Evolutionary conservation across 2,329 filamentous ascomycete genomes (phyloP).

Genomic region (Paraphoma sp.): DNA sequence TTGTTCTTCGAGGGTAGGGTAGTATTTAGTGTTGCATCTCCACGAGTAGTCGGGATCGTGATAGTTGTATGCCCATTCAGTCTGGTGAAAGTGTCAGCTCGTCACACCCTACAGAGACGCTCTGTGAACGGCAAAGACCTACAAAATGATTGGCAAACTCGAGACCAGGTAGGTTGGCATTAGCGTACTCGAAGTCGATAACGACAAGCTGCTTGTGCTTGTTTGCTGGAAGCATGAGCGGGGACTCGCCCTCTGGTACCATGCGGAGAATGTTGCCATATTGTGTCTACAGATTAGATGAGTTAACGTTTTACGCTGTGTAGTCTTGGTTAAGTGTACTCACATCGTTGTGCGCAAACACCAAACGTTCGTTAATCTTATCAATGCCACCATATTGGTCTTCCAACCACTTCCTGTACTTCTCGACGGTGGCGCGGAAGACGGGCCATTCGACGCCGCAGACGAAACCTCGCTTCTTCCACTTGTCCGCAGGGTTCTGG

Average conservation of each 20-base stretch:
- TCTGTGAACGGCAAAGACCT: slow-evolving; percentile 33
- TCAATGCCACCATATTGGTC: slow-evolving; percentile 71
- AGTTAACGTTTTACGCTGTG: too few relatives aligned
- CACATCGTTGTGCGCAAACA: slow-evolving; percentile 98
- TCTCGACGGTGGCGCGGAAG: slow-evolving; percentile 77
- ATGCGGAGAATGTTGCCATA: slow-evolving; percentile 94
- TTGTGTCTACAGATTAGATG: slow-evolving; percentile 71
- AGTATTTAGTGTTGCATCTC: slow-evolving; percentile 71
- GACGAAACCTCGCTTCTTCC: slow-evolving; percentile 76
- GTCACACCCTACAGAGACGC: not conserved
- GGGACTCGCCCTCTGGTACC: slow-evolving; percentile 74
- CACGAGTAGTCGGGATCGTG: slow-evolving; percentile 72
- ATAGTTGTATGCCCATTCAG: slow-evolving; percentile 98
- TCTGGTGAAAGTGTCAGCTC: slow-evolving; percentile 46
- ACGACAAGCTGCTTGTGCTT: slow-evolving; percentile 95
- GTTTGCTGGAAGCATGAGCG: slow-evolving; percentile 85
- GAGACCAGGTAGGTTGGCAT: slow-evolving; percentile 81
- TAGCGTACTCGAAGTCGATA: slow-evolving; percentile 98
- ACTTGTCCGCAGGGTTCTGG: slow-evolving; percentile 56
- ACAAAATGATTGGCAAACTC: slow-evolving; percentile 98
- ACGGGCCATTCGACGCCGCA: slow-evolving; percentile 83
- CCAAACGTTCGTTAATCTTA: slow-evolving; percentile 74
- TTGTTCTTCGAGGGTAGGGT: slow-evolving; percentile 83
- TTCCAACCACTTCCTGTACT: slow-evolving; percentile 78
- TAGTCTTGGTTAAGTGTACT: slow-evolving; percentile 38